These are phyloP conservation scores for Blastobotrys buckinghamii DNA, from an alignment of 1,139 yeast species.

Conservation along the genomic window DNA sequence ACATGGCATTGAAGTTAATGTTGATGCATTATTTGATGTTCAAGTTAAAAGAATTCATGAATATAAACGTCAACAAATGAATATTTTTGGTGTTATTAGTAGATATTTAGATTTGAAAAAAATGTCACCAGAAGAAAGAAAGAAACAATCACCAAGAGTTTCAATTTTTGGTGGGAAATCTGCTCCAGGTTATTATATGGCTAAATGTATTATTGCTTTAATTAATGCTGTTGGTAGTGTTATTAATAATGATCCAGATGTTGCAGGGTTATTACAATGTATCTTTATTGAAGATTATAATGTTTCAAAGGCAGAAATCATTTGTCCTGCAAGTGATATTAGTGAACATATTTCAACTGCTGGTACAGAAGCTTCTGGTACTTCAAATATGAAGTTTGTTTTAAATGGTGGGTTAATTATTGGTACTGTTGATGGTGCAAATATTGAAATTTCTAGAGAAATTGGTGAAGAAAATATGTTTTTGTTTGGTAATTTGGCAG, in stretches of 20 bases:
- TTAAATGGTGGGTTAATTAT: slow-evolving; percentile 89
- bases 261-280: slow-evolving; percentile 74
- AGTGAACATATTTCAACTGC: slow-evolving; percentile 97
- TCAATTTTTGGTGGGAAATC: slow-evolving; percentile 90
- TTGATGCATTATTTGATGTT: slow-evolving; percentile 72
- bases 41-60: slow-evolving; percentile 96
- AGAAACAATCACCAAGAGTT: slow-evolving; percentile 67
- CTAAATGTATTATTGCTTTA: slow-evolving; percentile 81
- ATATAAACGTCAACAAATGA: slow-evolving; percentile 91
- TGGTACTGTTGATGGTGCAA: slow-evolving; percentile 97
- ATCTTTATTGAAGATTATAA: slow-evolving; percentile 88
- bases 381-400: slow-evolving; percentile 94
- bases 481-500: slow-evolving; percentile 85
- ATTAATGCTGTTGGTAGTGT: slow-evolving; percentile 77
- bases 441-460: slow-evolving; percentile 90
- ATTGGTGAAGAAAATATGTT: slow-evolving; percentile 90
- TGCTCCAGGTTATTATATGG: slow-evolving; percentile 96
- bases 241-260: slow-evolving; percentile 68
- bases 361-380: slow-evolving; percentile 96
- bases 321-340: slow-evolving; percentile 83
- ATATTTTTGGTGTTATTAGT: slow-evolving; percentile 81
- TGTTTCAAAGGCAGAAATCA: slow-evolving; percentile 89
- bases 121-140: slow-evolving; percentile 59
- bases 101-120: slow-evolving; percentile 74
- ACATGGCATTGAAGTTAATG: slow-evolving; percentile 60